Conservation (phyloP, 768 basidiomycete genomes). For the Boletus vermiculosoides region DNA sequence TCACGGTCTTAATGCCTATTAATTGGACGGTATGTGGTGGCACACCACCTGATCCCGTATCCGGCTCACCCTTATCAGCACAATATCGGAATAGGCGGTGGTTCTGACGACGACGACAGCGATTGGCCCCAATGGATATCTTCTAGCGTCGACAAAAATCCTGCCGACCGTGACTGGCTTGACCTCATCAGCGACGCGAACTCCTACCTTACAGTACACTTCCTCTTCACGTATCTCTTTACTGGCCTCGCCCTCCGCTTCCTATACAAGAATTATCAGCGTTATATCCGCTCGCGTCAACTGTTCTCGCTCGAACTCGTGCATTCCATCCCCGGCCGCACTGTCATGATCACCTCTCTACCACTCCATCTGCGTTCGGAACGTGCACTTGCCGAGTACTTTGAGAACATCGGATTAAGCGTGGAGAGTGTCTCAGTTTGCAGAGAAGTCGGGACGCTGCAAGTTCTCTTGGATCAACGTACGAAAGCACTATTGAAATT, state of each 20-base stretch:
- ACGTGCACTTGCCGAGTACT: slow-evolving; percentile 85
- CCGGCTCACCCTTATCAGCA: slow-evolving; percentile 43
- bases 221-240: slow-evolving; percentile 93
- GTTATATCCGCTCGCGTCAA: slow-evolving; percentile 87
- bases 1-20: slow-evolving; percentile 88
- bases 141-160: slow-evolving; percentile 25
- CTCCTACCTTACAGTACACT: slow-evolving; percentile 84
- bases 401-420: slow-evolving; percentile 80
- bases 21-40: slow-evolving; percentile 75
- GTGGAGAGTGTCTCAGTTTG: slow-evolving; percentile 94
- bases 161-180: slow-evolving; percentile 61
- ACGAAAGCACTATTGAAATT: slow-evolving; percentile 78
- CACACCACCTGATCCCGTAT: background rate
- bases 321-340: slow-evolving; percentile 91
- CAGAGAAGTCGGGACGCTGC: slow-evolving; percentile 75
- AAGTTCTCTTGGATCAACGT: slow-evolving; percentile 69
- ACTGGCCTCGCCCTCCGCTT: slow-evolving; percentile 82
- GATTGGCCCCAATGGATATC: slow-evolving; percentile 46
- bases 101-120: slow-evolving; percentile 36
- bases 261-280: slow-evolving; percentile 84
- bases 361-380: slow-evolving; percentile 86
- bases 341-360: slow-evolving; percentile 82
- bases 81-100: slow-evolving; percentile 68
- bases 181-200: slow-evolving; percentile 90
- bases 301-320: slow-evolving; percentile 93